phyloP scores from a whole-genome alignment of 805 yeast genomes.

The Yarrowia sp. region DNA sequence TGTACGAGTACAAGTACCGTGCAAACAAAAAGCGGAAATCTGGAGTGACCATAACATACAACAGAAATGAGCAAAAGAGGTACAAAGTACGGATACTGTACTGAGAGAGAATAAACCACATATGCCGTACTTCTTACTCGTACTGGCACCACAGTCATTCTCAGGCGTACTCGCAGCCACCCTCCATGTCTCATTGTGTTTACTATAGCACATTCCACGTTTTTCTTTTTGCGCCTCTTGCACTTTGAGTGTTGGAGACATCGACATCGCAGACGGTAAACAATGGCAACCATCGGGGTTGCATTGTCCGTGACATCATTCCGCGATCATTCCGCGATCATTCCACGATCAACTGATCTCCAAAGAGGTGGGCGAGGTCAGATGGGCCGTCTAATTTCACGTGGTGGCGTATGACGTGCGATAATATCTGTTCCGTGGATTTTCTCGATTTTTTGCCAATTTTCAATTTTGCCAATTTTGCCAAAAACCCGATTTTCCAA shows the following conservation, averaged over 20 bases:
- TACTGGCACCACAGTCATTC: no score
- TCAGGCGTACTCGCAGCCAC: no score
- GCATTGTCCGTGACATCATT: conserved; percentile 4
- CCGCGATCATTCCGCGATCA: conserved; percentile 4
- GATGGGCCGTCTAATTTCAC: no score
- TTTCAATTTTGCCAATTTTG: not conserved
- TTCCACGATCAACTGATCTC: conserved; percentile 13
- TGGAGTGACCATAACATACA: no score
- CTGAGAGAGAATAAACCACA: no score
- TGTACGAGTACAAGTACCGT: not conserved
- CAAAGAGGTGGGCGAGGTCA: not conserved
- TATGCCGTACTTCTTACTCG: no score
- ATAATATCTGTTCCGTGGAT: not conserved
- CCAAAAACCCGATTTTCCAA: not conserved
- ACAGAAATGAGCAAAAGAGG: no score
- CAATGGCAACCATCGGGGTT: conserved; percentile 20
- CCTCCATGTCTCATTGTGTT: no score
- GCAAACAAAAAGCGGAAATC: no score
- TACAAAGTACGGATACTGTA: no score
- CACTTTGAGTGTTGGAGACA: not conserved
- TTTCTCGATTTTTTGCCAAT: not conserved
- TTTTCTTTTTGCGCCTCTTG: not conserved
- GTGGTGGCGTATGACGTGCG: not conserved
- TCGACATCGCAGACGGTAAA: conserved; percentile 19
- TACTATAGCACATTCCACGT: not conserved